Conservation (phyloP, 495 filamentous ascomycete species). For the Barbatosphaeria neglecta region DNA sequence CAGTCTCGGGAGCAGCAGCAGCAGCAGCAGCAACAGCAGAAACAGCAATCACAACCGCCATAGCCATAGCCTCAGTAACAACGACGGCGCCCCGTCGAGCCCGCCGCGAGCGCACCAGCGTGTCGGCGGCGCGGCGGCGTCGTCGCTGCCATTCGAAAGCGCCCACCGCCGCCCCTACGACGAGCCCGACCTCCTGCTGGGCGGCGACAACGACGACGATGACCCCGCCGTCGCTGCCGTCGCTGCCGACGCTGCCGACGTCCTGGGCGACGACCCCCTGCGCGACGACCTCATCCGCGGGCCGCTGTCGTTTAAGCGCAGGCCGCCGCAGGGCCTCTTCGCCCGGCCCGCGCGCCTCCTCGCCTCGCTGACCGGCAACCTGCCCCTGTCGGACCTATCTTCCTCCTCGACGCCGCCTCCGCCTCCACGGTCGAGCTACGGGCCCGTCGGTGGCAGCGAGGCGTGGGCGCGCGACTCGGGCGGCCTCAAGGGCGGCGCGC, state of each 20-base stretch:
- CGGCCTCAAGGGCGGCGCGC: conserved; percentile 47
- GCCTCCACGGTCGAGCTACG: not conserved
- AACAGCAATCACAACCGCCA: no score
- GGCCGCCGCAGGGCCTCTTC: conserved; percentile 48
- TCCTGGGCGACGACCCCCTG: conserved; percentile 38
- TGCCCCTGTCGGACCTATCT: not conserved
- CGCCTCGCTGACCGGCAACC: conserved; percentile 47
- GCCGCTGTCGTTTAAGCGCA: conserved; percentile 76
- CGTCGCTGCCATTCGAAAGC: conserved; percentile 1
- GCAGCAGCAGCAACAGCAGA: not conserved
- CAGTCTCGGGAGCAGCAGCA: not conserved
- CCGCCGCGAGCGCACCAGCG: not conserved
- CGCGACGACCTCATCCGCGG: conserved; percentile 33
- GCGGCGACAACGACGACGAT: conserved; percentile 24
- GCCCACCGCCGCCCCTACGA: conserved; percentile 23
- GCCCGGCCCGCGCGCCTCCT: conserved; percentile 39
- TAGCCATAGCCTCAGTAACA: no score
- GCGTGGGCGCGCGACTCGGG: not conserved
- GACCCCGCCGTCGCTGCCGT: conserved; percentile 8
- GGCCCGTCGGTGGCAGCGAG: not conserved
- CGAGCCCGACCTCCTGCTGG: conserved; percentile 35
- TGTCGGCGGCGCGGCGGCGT: not conserved
- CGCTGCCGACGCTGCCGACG: conserved; percentile 1
- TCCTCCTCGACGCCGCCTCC: not conserved
- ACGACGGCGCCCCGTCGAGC: not conserved